Conservation (phyloP, 768 basidiomycete genomes). For the Chalciporus sphaerocephalus region DNA sequence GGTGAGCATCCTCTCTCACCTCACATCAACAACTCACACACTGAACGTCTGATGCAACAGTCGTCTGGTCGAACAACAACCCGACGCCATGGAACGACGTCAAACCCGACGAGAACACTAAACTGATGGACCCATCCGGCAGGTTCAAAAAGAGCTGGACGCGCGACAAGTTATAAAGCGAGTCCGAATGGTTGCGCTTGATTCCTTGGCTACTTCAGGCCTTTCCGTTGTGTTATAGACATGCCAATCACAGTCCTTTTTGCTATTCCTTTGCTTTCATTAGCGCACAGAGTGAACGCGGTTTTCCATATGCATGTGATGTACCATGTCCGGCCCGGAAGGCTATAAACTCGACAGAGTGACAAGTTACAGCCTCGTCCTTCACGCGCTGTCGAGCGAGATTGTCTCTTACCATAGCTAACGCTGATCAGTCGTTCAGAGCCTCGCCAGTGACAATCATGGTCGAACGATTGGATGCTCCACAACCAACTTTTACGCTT, state of each 20-base stretch:
- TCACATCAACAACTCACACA: not conserved
- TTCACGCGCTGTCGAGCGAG: no score
- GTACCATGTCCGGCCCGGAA: not conserved
- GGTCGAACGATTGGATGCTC: conserved; percentile 40
- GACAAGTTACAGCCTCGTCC: not conserved
- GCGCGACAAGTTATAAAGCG: conserved; percentile 60
- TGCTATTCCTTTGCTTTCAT: conserved; percentile 1
- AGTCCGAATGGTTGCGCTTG: not conserved
- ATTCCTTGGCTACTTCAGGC: conserved; percentile 1
- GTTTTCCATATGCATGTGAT: conserved; percentile 3
- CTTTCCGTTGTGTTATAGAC: conserved; percentile 16
- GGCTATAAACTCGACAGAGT: not conserved
- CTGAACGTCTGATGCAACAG: conserved; percentile 25
- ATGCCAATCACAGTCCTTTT: conserved; percentile 18
- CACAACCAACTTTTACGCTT: conserved; percentile 38
- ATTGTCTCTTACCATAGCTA: no score
- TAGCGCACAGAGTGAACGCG: conserved; percentile 4
- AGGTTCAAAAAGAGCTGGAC: conserved; percentile 78
- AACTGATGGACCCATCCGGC: conserved; percentile 64
- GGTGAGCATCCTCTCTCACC: conserved; percentile 34
- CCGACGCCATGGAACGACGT: conserved; percentile 88
- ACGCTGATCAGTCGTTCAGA: not conserved
- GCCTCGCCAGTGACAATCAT: conserved; percentile 20
- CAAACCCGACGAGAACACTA: conserved; percentile 69
- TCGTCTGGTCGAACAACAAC: conserved; percentile 65